These are phyloP conservation scores for Aspergillus persii DNA, from an alignment of 2,329 filamentous ascomycete species.

Conservation along the genomic window DNA sequence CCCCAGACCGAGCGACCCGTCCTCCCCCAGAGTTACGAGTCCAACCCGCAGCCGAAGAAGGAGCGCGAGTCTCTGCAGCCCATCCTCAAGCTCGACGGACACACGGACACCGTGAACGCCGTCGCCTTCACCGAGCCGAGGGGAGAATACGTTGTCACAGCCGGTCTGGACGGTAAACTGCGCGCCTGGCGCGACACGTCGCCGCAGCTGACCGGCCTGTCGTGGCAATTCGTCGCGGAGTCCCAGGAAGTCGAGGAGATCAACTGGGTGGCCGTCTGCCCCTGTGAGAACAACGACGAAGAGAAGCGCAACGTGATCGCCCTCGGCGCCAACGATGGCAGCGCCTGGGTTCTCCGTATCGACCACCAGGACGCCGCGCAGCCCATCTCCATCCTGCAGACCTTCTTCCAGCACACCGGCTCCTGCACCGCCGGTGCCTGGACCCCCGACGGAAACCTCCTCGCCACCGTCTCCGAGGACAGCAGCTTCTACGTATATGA, in stretches of 20 bases:
- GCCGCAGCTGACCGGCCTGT: slow-evolving; percentile 47
- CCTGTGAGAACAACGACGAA: slow-evolving; percentile 51
- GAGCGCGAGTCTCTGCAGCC: slow-evolving; percentile 61
- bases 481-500: slow-evolving; percentile 89
- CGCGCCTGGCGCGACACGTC: slow-evolving; percentile 62
- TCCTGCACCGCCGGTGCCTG: slow-evolving; percentile 87
- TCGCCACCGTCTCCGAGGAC: slow-evolving; percentile 89
- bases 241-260: slow-evolving; percentile 90
- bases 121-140: slow-evolving; percentile 78
- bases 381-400: slow-evolving; percentile 78
- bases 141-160: slow-evolving; percentile 83
- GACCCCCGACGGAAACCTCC: slow-evolving; percentile 80
- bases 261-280: slow-evolving; percentile 82
- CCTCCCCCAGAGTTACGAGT: slow-evolving; percentile 73
- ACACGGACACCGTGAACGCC: slow-evolving; percentile 86
- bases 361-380: slow-evolving; percentile 60
- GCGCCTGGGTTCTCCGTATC: slow-evolving; percentile 93
- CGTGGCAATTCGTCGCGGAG: slow-evolving; percentile 69
- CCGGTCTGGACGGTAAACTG: slow-evolving; percentile 80
- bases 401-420: slow-evolving; percentile 86
- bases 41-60: slow-evolving; percentile 59
- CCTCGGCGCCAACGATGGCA: slow-evolving; percentile 84
- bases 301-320: slow-evolving; percentile 77
- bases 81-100: slow-evolving; percentile 77
- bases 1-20: slow-evolving; percentile 60